phyloP scores from a whole-genome alignment of 176 grass and related monocot genomes.

The Cymbopogon citratus region DNA sequence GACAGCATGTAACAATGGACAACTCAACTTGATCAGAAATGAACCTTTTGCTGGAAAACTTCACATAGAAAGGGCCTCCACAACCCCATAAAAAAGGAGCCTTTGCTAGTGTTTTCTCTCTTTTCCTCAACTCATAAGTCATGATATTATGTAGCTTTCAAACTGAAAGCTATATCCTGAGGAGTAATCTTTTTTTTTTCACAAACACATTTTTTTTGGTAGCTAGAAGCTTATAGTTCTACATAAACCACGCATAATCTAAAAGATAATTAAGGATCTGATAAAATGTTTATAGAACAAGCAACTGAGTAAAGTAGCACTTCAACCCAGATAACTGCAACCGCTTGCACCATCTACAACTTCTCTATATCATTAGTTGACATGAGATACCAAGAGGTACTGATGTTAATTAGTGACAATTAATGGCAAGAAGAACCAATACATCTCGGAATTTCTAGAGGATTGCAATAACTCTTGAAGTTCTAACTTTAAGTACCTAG shows the following conservation, averaged over 20 bases:
- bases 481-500: background rate
- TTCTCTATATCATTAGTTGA: background rate
- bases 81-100: background rate
- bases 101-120: background rate
- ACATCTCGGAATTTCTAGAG: background rate
- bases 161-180: background rate
- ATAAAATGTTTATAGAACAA: slow-evolving; percentile 4
- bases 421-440: background rate
- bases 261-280: background rate
- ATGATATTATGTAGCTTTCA: background rate
- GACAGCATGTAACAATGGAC: background rate
- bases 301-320: background rate
- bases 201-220: background rate
- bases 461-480: background rate
- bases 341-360: background rate
- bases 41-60: background rate
- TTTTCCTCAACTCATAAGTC: background rate
- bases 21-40: background rate
- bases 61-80: background rate
- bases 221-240: background rate
- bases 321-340: background rate
- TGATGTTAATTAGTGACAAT: background rate
- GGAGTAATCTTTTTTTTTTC: too few species aligned
- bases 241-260: background rate
- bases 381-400: background rate